Percentiles rank a stretch among this genome's conserved stretches.
These are phyloP conservation scores for Annulohypoxylon maeteangense DNA, from an alignment of 495 filamentous ascomycete species.

Conservation along the genomic window DNA sequence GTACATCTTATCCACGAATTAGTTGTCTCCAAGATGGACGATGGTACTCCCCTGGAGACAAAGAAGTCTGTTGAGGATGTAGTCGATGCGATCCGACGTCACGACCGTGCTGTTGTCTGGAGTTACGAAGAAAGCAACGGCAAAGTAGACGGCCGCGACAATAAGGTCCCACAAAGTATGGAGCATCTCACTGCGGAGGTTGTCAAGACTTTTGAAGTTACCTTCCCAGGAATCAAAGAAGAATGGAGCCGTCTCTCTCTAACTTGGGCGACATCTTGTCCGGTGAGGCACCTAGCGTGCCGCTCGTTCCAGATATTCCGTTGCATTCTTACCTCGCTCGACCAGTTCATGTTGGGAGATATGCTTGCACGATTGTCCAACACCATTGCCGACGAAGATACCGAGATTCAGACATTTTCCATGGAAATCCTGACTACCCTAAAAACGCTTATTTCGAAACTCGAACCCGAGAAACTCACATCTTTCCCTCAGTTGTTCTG, in stretches of 20 bases:
- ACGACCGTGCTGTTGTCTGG: conserved; percentile 89
- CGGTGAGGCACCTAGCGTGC: conserved; percentile 94
- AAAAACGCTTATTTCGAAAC: conserved; percentile 84
- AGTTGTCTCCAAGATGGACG: conserved; percentile 88
- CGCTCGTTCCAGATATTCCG: conserved; percentile 97
- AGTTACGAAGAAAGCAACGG: conserved; percentile 91
- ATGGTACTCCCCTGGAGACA: conserved; percentile 70
- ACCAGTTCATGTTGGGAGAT: conserved; percentile 92
- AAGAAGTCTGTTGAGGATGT: conserved; percentile 84
- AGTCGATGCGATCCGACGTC: conserved; percentile 88
- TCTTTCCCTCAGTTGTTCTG: conserved; percentile 95
- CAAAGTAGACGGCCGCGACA: conserved; percentile 75
- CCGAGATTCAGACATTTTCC: conserved; percentile 93
- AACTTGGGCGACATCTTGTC: conserved; percentile 95
- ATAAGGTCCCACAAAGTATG: conserved; percentile 89
- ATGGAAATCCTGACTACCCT: conserved; percentile 97
- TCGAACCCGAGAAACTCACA: conserved; percentile 81
- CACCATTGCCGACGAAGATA: conserved; percentile 91
- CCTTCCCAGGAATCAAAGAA: conserved; percentile 87
- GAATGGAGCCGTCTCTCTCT: conserved; percentile 90
- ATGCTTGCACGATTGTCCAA: conserved; percentile 95
- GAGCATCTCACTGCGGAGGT: conserved; percentile 80
- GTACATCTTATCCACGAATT: conserved; percentile 98
- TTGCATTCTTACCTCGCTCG: conserved; percentile 87
- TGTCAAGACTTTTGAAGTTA: conserved; percentile 83